phyloP scores from a whole-genome alignment of 2,329 filamentous ascomycete species.

The Aureobasidium zeae region DNA sequence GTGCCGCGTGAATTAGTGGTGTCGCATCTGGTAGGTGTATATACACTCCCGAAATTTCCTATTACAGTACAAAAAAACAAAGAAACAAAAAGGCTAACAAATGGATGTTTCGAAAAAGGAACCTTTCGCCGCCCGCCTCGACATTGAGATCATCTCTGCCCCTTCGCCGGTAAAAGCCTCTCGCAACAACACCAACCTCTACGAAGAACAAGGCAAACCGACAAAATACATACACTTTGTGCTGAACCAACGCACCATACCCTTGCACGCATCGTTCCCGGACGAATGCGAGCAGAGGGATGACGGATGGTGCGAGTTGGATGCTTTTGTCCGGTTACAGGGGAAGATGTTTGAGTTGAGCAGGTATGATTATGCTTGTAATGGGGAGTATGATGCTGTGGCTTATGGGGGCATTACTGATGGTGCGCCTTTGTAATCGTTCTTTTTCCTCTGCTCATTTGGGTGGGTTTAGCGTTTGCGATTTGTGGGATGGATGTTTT shows the following conservation, averaged over 20 bases:
- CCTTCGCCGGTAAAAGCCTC: slow-evolving; percentile 53
- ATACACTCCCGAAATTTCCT: background rate
- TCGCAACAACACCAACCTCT: slow-evolving; percentile 39
- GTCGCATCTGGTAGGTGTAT: slow-evolving; percentile 41
- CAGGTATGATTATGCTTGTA: slow-evolving; percentile 57
- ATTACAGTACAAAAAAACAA: background rate
- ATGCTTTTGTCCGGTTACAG: slow-evolving; percentile 56
- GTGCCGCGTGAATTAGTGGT: slow-evolving; percentile 55
- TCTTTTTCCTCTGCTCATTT: background rate
- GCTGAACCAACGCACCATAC: slow-evolving; percentile 57
- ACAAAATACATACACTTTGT: slow-evolving; percentile 18
- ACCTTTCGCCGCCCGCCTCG: slow-evolving; percentile 62
- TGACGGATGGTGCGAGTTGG: slow-evolving; percentile 70
- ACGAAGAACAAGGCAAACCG: slow-evolving; percentile 36
- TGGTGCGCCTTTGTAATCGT: slow-evolving; percentile 35
- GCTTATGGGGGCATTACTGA: slow-evolving; percentile 44
- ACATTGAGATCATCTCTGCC: slow-evolving; percentile 63
- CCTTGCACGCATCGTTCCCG: slow-evolving; percentile 55
- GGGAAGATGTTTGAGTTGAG: slow-evolving; percentile 49
- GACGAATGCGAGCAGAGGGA: slow-evolving; percentile 56
- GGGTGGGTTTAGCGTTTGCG: too few species aligned
- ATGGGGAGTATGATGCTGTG: slow-evolving; percentile 44
- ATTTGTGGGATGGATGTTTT: too few species aligned
- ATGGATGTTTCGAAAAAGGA: too few species aligned
- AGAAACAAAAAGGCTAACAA: slow-evolving; percentile 21